Conservation (phyloP, 2,329 filamentous ascomycete genomes). For the Colletotrichum scovillei region DNA sequence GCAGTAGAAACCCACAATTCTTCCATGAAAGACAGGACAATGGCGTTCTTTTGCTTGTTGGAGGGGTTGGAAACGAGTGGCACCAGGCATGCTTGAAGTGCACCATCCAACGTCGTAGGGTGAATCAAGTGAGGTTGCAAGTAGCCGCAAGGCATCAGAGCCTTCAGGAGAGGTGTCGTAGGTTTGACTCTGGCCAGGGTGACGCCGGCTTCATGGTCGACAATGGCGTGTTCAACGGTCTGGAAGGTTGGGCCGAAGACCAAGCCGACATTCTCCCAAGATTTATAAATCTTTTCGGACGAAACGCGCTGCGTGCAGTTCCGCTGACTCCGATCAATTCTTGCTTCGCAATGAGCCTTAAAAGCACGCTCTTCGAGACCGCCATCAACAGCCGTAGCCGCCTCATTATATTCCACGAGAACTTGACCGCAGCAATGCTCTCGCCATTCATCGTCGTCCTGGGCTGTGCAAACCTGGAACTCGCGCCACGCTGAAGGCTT, state of each 20-base stretch:
- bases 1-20: constrained; percentile 27
- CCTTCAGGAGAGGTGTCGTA: constrained; percentile 10
- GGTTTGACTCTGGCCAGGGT: constrained; percentile 3
- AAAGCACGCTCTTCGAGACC: background rate
- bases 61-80: background rate
- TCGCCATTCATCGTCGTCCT: constrained; percentile 17
- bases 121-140: constrained; percentile 30
- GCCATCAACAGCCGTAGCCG: background rate
- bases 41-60: constrained; percentile 6
- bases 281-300: background rate
- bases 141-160: constrained; percentile 31
- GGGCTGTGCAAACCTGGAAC: constrained; percentile 25
- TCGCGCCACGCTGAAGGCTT: constrained; percentile 10
- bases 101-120: constrained; percentile 28
- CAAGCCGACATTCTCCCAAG: constrained; percentile 9
- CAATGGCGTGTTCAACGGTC: constrained; percentile 7
- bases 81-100: background rate
- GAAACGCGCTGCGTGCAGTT: background rate
- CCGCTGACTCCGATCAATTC: background rate
- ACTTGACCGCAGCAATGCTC: constrained; percentile 2
- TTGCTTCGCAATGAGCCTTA: background rate
- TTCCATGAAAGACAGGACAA: constrained; percentile 10
- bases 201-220: background rate
- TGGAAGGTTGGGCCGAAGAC: constrained; percentile 28
- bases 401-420: background rate